A percentile compares a stretch with the other conserved stretches of the same genome.
These are phyloP conservation scores for Gastrolobium bilobum DNA, from an alignment of 306 rosid species.

Conservation along the genomic window DNA sequence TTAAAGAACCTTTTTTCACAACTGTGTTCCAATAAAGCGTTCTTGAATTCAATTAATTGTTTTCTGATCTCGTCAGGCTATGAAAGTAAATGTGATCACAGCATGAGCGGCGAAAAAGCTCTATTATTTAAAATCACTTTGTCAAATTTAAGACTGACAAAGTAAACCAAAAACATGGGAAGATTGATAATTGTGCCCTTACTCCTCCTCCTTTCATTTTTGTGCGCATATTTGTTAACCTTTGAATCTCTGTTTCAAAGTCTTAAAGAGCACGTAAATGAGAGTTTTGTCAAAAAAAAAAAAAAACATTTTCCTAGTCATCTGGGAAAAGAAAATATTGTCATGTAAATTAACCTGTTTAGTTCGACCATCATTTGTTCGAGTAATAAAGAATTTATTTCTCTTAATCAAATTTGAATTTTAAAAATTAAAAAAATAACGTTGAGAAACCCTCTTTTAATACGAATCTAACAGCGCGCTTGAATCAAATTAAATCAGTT, in stretches of 20 bases:
- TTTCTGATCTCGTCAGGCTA: constrained; percentile 18
- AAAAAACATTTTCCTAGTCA: background rate
- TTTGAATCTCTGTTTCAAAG: background rate
- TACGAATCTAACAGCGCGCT: too few relatives aligned
- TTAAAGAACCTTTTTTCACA: constrained; percentile 9
- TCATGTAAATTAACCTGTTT: background rate
- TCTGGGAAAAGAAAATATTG: background rate
- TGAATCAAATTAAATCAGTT: too few relatives aligned
- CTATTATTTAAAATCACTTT: background rate
- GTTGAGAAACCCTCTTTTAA: too few relatives aligned
- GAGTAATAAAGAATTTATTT: too few relatives aligned
- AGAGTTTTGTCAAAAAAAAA: background rate
- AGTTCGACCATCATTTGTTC: too few relatives aligned
- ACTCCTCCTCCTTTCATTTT: background rate
- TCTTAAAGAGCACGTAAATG: background rate
- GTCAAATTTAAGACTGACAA: background rate
- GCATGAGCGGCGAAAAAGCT: background rate
- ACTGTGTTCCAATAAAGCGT: constrained; percentile 1
- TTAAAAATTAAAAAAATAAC: too few relatives aligned
- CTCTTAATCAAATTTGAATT: too few relatives aligned
- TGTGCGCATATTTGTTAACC: background rate
- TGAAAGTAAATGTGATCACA: background rate
- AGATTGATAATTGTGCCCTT: too few relatives aligned
- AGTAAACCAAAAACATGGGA: background rate
- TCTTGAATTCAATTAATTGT: background rate